Conservation (phyloP, 2,329 filamentous ascomycete species). For the Pyrenophora teres region DNA sequence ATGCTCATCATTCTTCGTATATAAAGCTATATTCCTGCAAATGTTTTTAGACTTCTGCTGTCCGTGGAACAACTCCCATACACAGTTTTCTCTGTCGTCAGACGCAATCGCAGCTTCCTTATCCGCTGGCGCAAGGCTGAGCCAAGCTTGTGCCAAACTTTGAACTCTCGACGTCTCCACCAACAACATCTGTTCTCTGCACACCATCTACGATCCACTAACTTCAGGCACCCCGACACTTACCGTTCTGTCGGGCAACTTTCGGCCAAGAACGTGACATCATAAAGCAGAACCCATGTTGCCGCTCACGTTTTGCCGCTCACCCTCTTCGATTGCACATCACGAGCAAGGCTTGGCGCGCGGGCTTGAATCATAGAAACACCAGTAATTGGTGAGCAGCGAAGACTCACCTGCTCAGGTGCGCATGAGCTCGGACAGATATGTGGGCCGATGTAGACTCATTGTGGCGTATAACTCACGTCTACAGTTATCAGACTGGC, state of each 20-base stretch:
- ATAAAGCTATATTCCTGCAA: no score
- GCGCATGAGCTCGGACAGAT: slow-evolving; percentile 5
- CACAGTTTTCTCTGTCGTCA: neutral
- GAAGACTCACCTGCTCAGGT: slow-evolving; percentile 13
- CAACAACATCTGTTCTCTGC: slow-evolving; percentile 16
- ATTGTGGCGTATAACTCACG: slow-evolving; percentile 10
- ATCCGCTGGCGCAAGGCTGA: slow-evolving; percentile 1
- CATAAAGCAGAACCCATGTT: slow-evolving; percentile 11
- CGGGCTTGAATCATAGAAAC: neutral
- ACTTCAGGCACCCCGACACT: slow-evolving; percentile 18
- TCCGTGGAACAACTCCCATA: neutral
- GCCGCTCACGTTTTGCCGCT: slow-evolving; percentile 16
- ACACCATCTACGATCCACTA: slow-evolving; percentile 15
- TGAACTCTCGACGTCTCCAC: slow-evolving; percentile 5
- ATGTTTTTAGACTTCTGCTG: neutral
- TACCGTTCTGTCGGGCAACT: slow-evolving; percentile 1
- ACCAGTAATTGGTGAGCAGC: slow-evolving; percentile 14
- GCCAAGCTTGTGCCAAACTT: slow-evolving; percentile 12
- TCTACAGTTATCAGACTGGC: neutral
- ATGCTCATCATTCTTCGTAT: no score
- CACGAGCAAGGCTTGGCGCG: slow-evolving; percentile 9
- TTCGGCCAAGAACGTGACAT: slow-evolving; percentile 21
- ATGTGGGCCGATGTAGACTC: slow-evolving; percentile 10
- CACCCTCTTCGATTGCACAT: slow-evolving; percentile 5
- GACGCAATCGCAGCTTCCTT: neutral